phyloP scores from a whole-genome alignment of 192 early-diverging fungal species.

The Coemansia sp. region DNA sequence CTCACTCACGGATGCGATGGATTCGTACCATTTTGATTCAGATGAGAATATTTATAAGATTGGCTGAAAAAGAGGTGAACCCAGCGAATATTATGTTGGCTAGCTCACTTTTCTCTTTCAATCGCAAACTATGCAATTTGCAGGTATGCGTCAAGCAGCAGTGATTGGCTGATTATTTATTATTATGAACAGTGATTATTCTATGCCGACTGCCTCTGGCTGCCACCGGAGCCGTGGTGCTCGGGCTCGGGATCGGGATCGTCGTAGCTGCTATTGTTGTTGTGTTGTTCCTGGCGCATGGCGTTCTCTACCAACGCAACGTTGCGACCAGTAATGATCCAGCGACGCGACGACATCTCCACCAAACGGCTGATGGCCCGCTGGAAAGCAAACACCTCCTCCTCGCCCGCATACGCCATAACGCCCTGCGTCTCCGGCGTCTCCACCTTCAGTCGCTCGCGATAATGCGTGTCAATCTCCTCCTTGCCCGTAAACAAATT shows the following conservation, averaged over 20 bases:
- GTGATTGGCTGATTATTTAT: conserved; percentile 5
- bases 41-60: neutral
- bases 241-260: neutral
- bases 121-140: neutral
- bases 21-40: conserved; percentile 22
- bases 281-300: conserved; percentile 16
- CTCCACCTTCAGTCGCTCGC: neutral
- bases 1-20: conserved; percentile 1
- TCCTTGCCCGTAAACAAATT: conserved; percentile 71
- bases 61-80: neutral
- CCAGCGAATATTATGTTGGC: no score
- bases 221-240: neutral
- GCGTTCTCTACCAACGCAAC: conserved; percentile 34
- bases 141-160: no score
- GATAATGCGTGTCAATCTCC: conserved; percentile 37
- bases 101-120: no score
- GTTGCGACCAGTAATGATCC: conserved; percentile 55
- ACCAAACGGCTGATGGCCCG: conserved; percentile 85
- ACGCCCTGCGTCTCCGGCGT: conserved; percentile 6
- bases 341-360: conserved; percentile 86
- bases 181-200: neutral
- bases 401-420: conserved; percentile 60
- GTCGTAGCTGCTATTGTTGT: neutral
- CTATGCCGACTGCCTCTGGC: conserved; percentile 16
- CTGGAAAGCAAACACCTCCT: conserved; percentile 96